A percentile compares a stretch with the other conserved stretches of the same genome.
These are phyloP conservation scores for Litsea cubeba DNA, from an alignment of 164 flowering plant genomes.

Conservation along the genomic window DNA sequence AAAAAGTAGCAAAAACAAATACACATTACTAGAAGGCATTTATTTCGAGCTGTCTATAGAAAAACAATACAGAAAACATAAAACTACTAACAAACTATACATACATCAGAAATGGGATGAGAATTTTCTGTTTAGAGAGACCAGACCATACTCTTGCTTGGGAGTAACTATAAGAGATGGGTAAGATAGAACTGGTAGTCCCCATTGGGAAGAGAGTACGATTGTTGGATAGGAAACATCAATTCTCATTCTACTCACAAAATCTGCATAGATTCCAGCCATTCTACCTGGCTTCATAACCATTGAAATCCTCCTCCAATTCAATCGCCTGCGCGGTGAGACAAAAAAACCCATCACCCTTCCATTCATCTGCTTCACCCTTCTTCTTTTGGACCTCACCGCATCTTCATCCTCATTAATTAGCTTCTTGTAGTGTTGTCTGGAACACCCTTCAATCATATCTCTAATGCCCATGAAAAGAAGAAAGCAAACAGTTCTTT, in stretches of 20 bases:
- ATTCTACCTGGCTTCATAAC: conserved; percentile 27
- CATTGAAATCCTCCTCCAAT: conserved; percentile 31
- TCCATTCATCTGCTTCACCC: conserved; percentile 32
- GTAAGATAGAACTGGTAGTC: conserved; percentile 48
- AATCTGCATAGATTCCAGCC: conserved; percentile 21
- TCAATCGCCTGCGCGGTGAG: conserved; percentile 29
- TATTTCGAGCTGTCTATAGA: too few species aligned
- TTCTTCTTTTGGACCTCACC: conserved; percentile 20
- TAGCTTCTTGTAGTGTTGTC: conserved; percentile 35
- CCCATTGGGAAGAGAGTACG: conserved; percentile 44
- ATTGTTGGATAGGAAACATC: conserved; percentile 35
- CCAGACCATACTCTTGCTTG: too few species aligned
- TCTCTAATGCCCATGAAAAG: conserved; percentile 23
- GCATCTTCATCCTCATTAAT: conserved; percentile 5
- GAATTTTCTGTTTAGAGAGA: not conserved
- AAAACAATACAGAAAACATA: too few species aligned
- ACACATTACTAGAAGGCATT: too few species aligned
- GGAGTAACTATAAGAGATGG: conserved; percentile 4
- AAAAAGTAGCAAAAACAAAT: too few species aligned
- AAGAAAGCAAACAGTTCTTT: not conserved
- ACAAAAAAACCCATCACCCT: conserved; percentile 26
- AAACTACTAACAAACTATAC: too few species aligned
- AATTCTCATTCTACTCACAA: conserved; percentile 25
- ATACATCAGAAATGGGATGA: not conserved
- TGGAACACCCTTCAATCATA: conserved; percentile 8